Percentiles rank a stretch among this genome's conserved stretches.
Evolutionary conservation across 805 yeast genomes (phyloP).

Genomic region (Starmerella scarabaei): DNA sequence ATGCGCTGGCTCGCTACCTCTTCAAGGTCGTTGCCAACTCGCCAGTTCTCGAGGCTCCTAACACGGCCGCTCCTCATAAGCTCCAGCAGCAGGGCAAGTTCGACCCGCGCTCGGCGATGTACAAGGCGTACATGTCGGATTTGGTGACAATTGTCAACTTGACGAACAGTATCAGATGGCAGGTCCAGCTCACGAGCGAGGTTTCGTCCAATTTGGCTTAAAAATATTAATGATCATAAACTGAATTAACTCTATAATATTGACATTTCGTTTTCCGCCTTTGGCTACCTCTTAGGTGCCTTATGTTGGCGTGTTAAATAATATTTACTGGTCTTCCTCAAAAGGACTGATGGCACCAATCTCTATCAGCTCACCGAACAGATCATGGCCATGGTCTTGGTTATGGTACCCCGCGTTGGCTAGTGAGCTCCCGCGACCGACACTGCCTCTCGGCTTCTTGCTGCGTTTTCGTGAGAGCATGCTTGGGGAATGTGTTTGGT

Average conservation of each 20-base stretch:
- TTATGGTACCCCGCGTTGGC: conserved; percentile 6
- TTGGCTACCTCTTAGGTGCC: too few species aligned
- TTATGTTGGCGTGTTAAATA: too few species aligned
- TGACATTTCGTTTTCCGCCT: too few species aligned
- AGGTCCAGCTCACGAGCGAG: conserved; percentile 64
- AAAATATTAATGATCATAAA: neutral
- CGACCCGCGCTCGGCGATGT: conserved; percentile 38
- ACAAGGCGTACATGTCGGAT: conserved; percentile 65
- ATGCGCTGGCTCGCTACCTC: conserved; percentile 48
- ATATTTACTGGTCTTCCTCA: conserved; percentile 2
- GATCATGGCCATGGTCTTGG: conserved; percentile 20
- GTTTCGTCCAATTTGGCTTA: conserved; percentile 25
- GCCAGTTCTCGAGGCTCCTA: conserved; percentile 25
- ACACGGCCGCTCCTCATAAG: conserved; percentile 10
- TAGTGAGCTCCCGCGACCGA: too few species aligned
- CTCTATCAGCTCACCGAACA: conserved; percentile 28
- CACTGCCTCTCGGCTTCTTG: conserved; percentile 4
- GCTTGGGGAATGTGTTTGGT: conserved; percentile 25
- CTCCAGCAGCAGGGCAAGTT: conserved; percentile 29
- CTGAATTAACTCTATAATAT: too few species aligned
- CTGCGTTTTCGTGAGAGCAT: conserved; percentile 13
- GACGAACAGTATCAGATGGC: conserved; percentile 73
- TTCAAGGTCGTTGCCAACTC: conserved; percentile 33
- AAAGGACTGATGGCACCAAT: conserved; percentile 28
- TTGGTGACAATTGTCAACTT: conserved; percentile 69